Evolutionary conservation across 1,284 basidiomycete genomes (phyloP), one percentile per base, ranked within the genome.

Genomic region (Athelia psychrophila): DNA sequence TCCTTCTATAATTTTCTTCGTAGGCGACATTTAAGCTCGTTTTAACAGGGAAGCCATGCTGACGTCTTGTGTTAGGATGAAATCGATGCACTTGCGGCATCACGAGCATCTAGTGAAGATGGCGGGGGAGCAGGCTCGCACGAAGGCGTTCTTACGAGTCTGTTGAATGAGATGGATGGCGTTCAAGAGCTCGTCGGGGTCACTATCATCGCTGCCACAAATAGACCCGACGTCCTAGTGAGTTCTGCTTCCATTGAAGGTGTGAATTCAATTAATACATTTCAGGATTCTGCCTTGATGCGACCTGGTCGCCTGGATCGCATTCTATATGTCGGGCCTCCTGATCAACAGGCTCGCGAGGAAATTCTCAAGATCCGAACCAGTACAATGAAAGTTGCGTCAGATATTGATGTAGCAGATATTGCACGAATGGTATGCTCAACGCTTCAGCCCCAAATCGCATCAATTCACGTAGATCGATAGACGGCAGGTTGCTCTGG

Each of bases 111-210:
- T 2, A 80, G 81, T 13, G 84, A 86, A 45, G 74, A 73, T 3
- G 80, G 83, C 38, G 67, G 72, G 2, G 74, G 74, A 1, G 68
- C 70, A 6, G 51, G 56, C 1, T 79, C 86, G 0, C 87, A 94
- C 58, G 89, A 93, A 61, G 93, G 96, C 6, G 93, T 98, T 13
- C 79, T 99, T 18, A 97, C 95, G 0, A 96, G 87, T 54, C 76
- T 99, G 19, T 71, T 99, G 50, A 99, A 95, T 64, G 97, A 98
- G 70, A 98, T 99, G 93, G 97, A 99, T 66, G 97, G 97, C 13
- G 91, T 99, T 2, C 93, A 98, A 69, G 91, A 94, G 68, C 77
- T 98, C 19, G 77, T 89, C 3, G 93, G 95, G 1, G 97, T 99
- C 15, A 94, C 94, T 0, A 84, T 99, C 33, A 83, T 99, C 3